Conservation (phyloP, 805 yeast species). For the Myxozyma melibiosi region DNA sequence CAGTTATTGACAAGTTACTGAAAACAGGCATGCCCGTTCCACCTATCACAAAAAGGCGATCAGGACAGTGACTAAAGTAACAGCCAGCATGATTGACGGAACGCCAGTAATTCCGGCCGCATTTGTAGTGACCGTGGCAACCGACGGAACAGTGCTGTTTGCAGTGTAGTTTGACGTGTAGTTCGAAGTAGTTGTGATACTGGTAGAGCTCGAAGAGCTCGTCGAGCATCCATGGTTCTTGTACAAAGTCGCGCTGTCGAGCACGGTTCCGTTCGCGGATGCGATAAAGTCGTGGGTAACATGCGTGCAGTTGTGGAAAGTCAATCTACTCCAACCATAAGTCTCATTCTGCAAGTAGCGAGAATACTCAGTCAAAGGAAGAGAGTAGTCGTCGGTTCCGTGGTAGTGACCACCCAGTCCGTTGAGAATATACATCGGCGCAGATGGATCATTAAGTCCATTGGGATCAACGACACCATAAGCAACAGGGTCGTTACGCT, state of each 20-base stretch:
- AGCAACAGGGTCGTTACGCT: constrained; percentile 29
- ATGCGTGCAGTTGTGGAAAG: constrained; percentile 41
- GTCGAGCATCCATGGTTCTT: constrained; percentile 32
- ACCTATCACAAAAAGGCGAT: no score
- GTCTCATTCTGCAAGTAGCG: constrained; percentile 23
- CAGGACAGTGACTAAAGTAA: no score
- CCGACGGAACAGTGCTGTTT: background rate
- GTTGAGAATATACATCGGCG: constrained; percentile 41
- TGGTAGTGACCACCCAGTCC: constrained; percentile 42
- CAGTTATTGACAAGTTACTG: no score
- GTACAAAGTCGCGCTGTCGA: constrained; percentile 39
- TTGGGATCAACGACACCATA: constrained; percentile 37
- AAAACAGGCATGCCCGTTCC: no score
- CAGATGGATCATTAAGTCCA: constrained; percentile 38
- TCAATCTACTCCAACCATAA: constrained; percentile 40
- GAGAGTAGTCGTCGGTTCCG: constrained; percentile 35
- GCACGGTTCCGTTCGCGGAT: constrained; percentile 35
- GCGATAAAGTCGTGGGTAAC: constrained; percentile 40
- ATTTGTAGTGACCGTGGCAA: background rate
- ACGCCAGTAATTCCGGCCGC: no score
- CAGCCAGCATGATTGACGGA: no score
- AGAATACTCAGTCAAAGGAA: constrained; percentile 19
- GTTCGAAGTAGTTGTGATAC: background rate
- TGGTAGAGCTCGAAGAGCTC: background rate
- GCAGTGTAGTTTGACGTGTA: background rate